Percentiles rank a stretch among this genome's conserved stretches.
These are phyloP conservation scores for Aphanomyces astaci DNA, from an alignment of 352 stramenopile genomes.

Conservation along the genomic window DNA sequence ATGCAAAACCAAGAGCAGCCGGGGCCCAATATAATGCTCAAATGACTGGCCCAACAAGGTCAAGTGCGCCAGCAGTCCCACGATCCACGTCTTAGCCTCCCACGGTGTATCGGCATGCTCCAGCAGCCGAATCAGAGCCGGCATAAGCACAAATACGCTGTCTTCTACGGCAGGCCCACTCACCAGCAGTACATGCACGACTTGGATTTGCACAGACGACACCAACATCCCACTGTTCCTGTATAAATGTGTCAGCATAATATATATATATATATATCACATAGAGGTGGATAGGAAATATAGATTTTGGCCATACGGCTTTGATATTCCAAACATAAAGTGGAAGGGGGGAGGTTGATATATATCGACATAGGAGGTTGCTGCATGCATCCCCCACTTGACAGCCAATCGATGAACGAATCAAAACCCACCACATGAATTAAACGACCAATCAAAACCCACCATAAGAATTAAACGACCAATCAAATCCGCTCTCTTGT, in stretches of 20 bases:
- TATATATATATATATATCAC: too few relatives aligned
- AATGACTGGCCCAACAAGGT: conserved; percentile 57
- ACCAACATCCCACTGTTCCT: not conserved
- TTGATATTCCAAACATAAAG: too few relatives aligned
- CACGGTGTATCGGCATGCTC: conserved; percentile 84
- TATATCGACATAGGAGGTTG: too few relatives aligned
- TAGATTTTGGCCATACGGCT: not conserved
- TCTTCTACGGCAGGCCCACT: conserved; percentile 89
- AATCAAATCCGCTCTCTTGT: too few relatives aligned
- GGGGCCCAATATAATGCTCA: conserved; percentile 70
- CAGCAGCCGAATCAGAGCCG: conserved; percentile 88
- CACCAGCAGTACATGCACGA: conserved; percentile 85
- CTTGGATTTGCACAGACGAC: conserved; percentile 66
- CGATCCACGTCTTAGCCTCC: conserved; percentile 64
- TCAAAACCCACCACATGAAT: too few relatives aligned
- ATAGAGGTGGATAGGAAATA: too few relatives aligned
- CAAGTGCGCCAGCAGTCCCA: conserved; percentile 59
- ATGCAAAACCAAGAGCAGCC: conserved; percentile 57
- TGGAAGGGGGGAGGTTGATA: too few relatives aligned
- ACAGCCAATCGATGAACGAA: too few relatives aligned
- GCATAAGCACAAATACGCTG: conserved; percentile 92
- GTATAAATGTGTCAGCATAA: too few relatives aligned
- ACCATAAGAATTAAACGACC: too few relatives aligned
- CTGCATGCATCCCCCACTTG: too few relatives aligned
- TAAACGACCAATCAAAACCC: too few relatives aligned